Conservation (phyloP, 257 asterid genomes). For the Nicotiana obtusifolia region DNA sequence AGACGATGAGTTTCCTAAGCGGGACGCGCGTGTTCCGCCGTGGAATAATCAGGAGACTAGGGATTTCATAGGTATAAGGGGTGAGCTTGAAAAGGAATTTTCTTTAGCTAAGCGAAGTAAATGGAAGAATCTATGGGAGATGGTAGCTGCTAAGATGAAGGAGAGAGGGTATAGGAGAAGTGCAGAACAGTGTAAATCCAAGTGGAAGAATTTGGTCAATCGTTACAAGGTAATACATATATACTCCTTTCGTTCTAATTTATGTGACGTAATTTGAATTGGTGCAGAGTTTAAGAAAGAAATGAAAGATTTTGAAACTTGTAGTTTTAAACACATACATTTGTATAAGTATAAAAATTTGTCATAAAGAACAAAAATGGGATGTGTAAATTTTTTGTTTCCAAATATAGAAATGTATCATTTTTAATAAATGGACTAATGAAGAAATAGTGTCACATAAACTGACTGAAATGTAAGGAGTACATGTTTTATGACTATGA, state of each 20-base stretch:
- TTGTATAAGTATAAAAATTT: too few relatives aligned
- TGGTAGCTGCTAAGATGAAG: conserved; percentile 46
- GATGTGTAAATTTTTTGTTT: too few relatives aligned
- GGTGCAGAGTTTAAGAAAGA: too few relatives aligned
- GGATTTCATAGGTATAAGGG: conserved; percentile 57
- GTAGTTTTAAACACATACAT: too few relatives aligned
- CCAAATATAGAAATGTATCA: too few relatives aligned
- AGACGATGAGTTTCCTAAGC: conserved; percentile 43
- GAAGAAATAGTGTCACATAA: not conserved
- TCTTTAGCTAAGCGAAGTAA: conserved; percentile 24
- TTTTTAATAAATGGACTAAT: too few relatives aligned
- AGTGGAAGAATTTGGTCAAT: conserved; percentile 61
- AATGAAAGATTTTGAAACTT: too few relatives aligned
- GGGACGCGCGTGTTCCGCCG: conserved; percentile 61
- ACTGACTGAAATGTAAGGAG: not conserved
- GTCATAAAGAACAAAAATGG: too few relatives aligned
- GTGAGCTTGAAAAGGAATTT: conserved; percentile 45
- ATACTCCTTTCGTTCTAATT: not conserved
- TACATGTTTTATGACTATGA: too few relatives aligned
- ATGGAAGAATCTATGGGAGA: conserved; percentile 45
- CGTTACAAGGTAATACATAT: conserved; percentile 42
- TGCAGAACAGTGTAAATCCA: conserved; percentile 62
- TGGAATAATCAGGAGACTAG: conserved; percentile 70
- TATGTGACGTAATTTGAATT: too few relatives aligned
- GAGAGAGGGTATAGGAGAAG: conserved; percentile 56